A percentile compares a stretch with the other conserved stretches of the same genome.
phyloP scores from a whole-genome alignment of 805 yeast species.

The Isabelozyma pseudorhagii region DNA sequence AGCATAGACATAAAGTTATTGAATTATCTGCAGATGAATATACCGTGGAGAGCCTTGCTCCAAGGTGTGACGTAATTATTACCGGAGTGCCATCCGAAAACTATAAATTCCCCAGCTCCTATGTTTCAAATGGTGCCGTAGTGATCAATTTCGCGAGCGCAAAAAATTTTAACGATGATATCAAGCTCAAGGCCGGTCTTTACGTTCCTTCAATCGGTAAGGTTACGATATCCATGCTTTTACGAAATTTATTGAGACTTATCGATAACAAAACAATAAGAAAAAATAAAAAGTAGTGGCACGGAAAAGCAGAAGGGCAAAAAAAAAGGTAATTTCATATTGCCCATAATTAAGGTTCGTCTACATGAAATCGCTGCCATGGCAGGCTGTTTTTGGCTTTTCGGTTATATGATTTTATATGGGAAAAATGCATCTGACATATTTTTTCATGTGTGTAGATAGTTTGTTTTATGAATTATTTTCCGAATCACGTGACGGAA shows the following conservation, averaged over 20 bases:
- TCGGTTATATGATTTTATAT: no score
- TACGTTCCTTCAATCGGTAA: slow-evolving; percentile 96
- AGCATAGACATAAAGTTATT: slow-evolving; percentile 75
- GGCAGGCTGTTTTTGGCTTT: no score
- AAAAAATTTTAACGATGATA: slow-evolving; percentile 80
- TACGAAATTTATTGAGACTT: slow-evolving; percentile 83
- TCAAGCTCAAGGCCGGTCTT: slow-evolving; percentile 81
- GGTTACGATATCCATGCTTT: slow-evolving; percentile 91
- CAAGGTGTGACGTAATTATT: slow-evolving; percentile 82
- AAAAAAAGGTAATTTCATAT: no score
- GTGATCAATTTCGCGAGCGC: slow-evolving; percentile 87
- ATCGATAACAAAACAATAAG: slow-evolving; percentile 51
- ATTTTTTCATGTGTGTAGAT: no score
- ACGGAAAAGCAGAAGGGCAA: no score
- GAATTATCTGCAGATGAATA: slow-evolving; percentile 47
- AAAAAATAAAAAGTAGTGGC: background rate
- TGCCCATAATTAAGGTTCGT: no score
- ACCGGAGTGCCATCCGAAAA: slow-evolving; percentile 89
- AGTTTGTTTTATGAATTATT: no score
- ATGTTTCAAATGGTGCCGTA: slow-evolving; percentile 82
- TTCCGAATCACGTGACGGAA: no score
- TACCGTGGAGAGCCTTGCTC: slow-evolving; percentile 62
- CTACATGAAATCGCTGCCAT: no score
- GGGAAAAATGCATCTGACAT: no score
- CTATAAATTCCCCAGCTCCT: slow-evolving; percentile 84